Conservation (phyloP, 768 basidiomycete genomes). For the Calocybe cyanea region DNA sequence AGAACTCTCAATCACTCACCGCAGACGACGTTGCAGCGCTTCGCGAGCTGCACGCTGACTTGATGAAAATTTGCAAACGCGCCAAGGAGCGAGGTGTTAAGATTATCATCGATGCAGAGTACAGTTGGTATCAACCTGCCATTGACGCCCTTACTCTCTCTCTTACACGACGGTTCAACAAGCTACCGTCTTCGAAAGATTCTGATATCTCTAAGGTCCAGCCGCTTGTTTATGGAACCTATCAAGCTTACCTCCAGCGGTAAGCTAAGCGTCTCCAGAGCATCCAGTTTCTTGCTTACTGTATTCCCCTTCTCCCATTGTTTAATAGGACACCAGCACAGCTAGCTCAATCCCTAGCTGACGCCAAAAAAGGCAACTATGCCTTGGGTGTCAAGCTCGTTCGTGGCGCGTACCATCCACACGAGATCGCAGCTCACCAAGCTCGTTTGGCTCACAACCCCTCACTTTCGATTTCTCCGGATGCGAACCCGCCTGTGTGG, state of each 20-base stretch:
- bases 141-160: constrained; percentile 76
- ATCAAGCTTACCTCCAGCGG: constrained; percentile 85
- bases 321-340: constrained; percentile 61
- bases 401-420: constrained; percentile 85
- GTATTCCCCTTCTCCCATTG: too few species aligned
- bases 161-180: constrained; percentile 78
- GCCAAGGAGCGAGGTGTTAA: constrained; percentile 63
- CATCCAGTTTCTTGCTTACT: too few species aligned
- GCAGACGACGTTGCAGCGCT: constrained; percentile 58
- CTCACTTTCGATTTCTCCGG: constrained; percentile 53
- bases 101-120: constrained; percentile 83
- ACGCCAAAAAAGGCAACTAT: constrained; percentile 64
- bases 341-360: constrained; percentile 57
- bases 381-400: constrained; percentile 89
- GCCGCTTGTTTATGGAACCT: constrained; percentile 81
- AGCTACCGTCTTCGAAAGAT: constrained; percentile 18
- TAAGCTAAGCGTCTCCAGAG: constrained; percentile 26
- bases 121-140: constrained; percentile 78
- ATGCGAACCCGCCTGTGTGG: constrained; percentile 66
- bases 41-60: constrained; percentile 54
- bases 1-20: constrained; percentile 30
- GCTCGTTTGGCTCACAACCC: constrained; percentile 14
- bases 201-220: constrained; percentile 25
- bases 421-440: constrained; percentile 56
- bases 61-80: constrained; percentile 59